Percentiles rank a stretch among this genome's conserved stretches.
Conservation (phyloP, 2,329 filamentous ascomycete species). For the Pseudogymnoascus sp. region DNA sequence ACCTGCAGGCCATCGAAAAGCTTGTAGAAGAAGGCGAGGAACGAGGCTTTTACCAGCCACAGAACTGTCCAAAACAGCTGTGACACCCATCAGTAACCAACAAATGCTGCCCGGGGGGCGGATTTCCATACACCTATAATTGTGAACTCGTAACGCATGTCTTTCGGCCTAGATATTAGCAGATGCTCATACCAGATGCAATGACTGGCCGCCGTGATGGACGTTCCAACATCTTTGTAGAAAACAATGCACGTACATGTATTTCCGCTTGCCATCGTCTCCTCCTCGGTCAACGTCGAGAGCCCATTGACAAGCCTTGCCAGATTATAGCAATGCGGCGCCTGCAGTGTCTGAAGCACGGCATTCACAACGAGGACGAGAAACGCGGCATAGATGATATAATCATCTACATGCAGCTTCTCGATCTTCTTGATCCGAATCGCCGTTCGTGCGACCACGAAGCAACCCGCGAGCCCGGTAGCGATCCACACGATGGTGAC, state of each 20-base stretch:
- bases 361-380: neutral
- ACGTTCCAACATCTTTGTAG: neutral
- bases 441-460: neutral
- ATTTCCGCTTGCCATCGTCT: neutral
- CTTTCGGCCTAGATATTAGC: neutral
- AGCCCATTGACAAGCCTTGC: neutral
- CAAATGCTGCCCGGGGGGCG: neutral
- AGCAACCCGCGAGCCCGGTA: neutral
- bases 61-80: slow-evolving; percentile 8
- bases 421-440: neutral
- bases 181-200: neutral
- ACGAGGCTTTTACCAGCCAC: slow-evolving; percentile 10
- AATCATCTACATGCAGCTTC: neutral
- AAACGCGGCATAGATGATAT: neutral
- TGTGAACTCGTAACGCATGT: neutral
- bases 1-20: neutral
- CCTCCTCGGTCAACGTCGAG: neutral
- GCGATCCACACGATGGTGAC: neutral
- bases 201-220: neutral
- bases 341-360: neutral
- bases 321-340: neutral
- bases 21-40: slow-evolving; percentile 9
- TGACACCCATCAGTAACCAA: neutral
- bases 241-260: neutral
- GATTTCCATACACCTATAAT: neutral